Conservation (phyloP, 495 filamentous ascomycete genomes). For the Lichina pygmaea region DNA sequence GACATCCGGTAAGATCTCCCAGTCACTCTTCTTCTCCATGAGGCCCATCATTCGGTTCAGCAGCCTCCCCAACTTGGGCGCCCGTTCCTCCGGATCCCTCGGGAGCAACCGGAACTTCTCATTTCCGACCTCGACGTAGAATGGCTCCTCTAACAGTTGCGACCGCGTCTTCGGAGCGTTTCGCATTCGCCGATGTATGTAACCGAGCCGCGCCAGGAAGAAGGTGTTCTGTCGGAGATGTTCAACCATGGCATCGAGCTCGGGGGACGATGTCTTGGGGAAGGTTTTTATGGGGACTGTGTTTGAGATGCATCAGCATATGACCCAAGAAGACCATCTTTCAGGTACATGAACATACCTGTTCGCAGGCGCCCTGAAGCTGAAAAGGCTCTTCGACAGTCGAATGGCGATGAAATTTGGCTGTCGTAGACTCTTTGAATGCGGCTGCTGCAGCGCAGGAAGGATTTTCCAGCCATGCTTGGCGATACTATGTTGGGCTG, state of each 20-base stretch:
- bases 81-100: slow-evolving; percentile 9
- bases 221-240: slow-evolving; percentile 13
- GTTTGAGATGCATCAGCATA: neutral
- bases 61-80: slow-evolving; percentile 6
- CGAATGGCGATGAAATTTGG: neutral
- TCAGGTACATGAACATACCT: neutral
- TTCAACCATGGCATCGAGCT: slow-evolving; percentile 19
- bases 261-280: slow-evolving; percentile 18
- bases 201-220: slow-evolving; percentile 11
- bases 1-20: slow-evolving; percentile 11
- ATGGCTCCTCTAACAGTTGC: slow-evolving; percentile 9
- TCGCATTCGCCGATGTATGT: slow-evolving; percentile 10
- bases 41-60: slow-evolving; percentile 7
- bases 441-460: neutral
- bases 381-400: neutral
- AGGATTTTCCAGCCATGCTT: neutral
- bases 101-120: slow-evolving; percentile 12
- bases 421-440: neutral
- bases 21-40: slow-evolving; percentile 8
- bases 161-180: slow-evolving; percentile 4
- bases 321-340: neutral
- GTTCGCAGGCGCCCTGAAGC: neutral
- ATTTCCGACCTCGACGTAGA: slow-evolving; percentile 10
- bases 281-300: slow-evolving; percentile 21
- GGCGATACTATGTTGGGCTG: neutral